Percentiles rank a stretch among this genome's conserved stretches.
Conservation (phyloP, 2,329 filamentous ascomycete genomes). For the Aspergillus oerlinghausenensis region DNA sequence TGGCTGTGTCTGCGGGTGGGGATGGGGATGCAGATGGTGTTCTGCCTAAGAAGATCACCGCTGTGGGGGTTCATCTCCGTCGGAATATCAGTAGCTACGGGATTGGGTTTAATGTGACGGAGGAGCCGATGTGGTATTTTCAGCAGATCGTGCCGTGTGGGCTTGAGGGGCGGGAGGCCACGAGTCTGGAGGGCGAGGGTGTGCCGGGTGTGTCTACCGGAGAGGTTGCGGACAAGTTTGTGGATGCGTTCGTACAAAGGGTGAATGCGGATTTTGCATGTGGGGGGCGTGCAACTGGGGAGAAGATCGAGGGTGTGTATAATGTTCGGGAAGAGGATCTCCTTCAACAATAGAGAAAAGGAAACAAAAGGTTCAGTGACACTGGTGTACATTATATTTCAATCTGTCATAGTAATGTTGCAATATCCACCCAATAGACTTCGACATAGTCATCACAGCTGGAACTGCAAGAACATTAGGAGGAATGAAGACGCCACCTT, state of each 20-base stretch:
- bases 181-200: conserved; percentile 61
- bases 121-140: conserved; percentile 60
- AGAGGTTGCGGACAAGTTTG: conserved; percentile 35
- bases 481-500: neutral
- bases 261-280: conserved; percentile 35
- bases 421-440: neutral
- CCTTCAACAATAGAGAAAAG: neutral
- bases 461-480: neutral
- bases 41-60: conserved; percentile 67
- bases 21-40: neutral
- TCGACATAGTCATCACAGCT: neutral
- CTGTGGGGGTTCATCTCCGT: conserved; percentile 85
- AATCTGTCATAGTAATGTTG: neutral
- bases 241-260: conserved; percentile 34
- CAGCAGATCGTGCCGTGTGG: conserved; percentile 86
- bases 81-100: conserved; percentile 81
- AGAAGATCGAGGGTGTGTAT: conserved; percentile 40
- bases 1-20: neutral
- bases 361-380: neutral
- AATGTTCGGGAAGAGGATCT: conserved; percentile 32
- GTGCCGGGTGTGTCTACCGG: conserved; percentile 31
- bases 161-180: conserved; percentile 70
- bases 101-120: conserved; percentile 59
- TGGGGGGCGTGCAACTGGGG: conserved; percentile 23
- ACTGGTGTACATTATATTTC: no score